phyloP scores from a whole-genome alignment of 495 filamentous ascomycete species.

The Hapsidospora chrysogenum region DNA sequence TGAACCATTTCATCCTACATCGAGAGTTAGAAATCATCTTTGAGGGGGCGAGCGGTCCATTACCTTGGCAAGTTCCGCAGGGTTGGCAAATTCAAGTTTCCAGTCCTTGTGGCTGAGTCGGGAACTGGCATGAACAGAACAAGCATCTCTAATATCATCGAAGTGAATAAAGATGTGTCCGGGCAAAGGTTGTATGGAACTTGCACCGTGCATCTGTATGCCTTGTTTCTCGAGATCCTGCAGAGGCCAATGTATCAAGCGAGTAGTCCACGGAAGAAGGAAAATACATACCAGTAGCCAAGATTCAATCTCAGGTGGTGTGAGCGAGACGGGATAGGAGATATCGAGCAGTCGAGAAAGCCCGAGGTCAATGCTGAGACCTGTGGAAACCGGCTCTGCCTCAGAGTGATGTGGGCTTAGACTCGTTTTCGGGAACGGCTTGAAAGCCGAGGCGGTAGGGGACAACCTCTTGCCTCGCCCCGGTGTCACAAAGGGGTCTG shows the following conservation, averaged over 20 bases:
- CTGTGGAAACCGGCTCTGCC: constrained; percentile 4
- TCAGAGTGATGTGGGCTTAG: background rate
- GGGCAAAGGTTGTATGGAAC: constrained; percentile 9
- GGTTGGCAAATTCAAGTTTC: constrained; percentile 29
- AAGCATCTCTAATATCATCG: constrained; percentile 39
- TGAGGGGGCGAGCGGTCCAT: too few relatives aligned
- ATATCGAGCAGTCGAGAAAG: constrained; percentile 22
- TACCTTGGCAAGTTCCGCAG: too few relatives aligned
- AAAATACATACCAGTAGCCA: constrained; percentile 19
- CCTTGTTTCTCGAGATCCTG: constrained; percentile 19
- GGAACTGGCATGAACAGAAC: constrained; percentile 26
- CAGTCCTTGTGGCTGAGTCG: constrained; percentile 28
- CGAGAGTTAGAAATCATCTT: too few relatives aligned
- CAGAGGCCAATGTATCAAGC: background rate
- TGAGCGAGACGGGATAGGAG: constrained; percentile 11
- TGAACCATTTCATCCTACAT: too few relatives aligned
- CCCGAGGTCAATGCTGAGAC: constrained; percentile 18
- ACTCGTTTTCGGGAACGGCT: constrained; percentile 10
- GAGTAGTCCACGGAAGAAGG: background rate
- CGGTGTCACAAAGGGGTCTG: constrained; percentile 25
- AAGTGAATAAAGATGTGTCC: constrained; percentile 36
- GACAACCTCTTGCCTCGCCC: constrained; percentile 25
- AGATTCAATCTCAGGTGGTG: constrained; percentile 12
- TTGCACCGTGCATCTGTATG: constrained; percentile 11
- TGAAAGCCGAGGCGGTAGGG: constrained; percentile 30